Percentiles rank a stretch among this genome's conserved stretches.
Evolutionary conservation across 495 filamentous ascomycete species (phyloP).

Genomic region (Aspergillus sclerotiicarbonarius): DNA sequence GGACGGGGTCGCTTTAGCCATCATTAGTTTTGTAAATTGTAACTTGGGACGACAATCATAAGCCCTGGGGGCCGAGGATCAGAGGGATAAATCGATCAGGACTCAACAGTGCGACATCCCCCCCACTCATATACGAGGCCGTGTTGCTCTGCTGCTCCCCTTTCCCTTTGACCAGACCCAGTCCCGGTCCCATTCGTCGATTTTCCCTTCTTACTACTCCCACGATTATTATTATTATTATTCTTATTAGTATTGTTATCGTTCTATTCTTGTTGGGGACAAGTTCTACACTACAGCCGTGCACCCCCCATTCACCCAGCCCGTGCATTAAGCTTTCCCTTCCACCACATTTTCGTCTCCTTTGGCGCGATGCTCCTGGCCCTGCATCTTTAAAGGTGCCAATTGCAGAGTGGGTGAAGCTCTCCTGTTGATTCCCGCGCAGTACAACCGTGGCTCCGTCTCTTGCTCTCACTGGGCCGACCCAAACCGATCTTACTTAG

Average conservation of each 20-base stretch:
- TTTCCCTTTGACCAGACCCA: not conserved
- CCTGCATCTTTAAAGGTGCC: constrained; percentile 1
- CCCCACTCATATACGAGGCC: not conserved
- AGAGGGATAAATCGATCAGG: not conserved
- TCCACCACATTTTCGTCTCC: not conserved
- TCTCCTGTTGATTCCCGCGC: not conserved
- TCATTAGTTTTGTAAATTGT: not conserved
- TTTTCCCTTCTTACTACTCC: not conserved
- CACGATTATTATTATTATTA: not conserved
- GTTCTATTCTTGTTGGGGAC: not conserved
- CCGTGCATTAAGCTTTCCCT: not conserved
- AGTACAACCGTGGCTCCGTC: constrained; percentile 12
- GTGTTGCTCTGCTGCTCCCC: not conserved
- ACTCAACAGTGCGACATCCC: not conserved
- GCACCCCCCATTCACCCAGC: not conserved
- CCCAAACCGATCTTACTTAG: constrained; percentile 28
- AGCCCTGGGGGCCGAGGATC: not conserved
- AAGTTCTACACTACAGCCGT: not conserved
- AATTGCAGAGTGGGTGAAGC: not conserved
- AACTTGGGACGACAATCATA: not conserved
- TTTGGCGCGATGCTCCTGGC: not conserved
- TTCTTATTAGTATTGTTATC: not conserved
- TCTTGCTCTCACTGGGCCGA: constrained; percentile 22
- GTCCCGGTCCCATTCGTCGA: not conserved
- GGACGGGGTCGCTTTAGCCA: not conserved